Base-by-base conservation (phyloP, 2,329 filamentous ascomycete species). In the Neonectria ditissima region DNA sequence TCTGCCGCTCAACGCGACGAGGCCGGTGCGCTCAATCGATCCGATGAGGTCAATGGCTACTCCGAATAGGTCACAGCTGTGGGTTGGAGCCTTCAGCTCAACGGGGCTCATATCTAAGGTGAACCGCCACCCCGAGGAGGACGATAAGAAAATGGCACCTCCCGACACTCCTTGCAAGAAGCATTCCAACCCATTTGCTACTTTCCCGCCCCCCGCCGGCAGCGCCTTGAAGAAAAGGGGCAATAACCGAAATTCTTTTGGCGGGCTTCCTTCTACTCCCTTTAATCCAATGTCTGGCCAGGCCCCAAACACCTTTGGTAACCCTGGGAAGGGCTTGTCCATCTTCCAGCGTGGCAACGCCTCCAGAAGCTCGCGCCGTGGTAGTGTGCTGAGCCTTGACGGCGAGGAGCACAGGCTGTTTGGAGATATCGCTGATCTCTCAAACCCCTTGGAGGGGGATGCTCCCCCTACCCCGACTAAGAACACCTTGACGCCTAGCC, bases 81-180 rank as follows among this genome's bases (percentile, higher is more conserved):
- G 92, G 59, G 90, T 92, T 32, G 89, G 92, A 43, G 94, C 94
- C 7, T 97, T 97, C 79, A 94, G 93, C 84, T 98, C 96, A 1
- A 98, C 96, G 1, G 94, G 95, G 1, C 83, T 99, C 28, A 91
- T 99, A 57, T 97, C 96, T 11, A 99, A 99, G 81, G 92, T 97
- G 78, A 97, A 96, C 74, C 90, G 92, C 61, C 90, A 92, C 76
- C 87, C 90, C 0, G 93, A 97, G 69, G 87, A 93, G 55, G 86
- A 83, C 80, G 82, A 74, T 79, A 81, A 85, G 78, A 89, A 91
- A 75, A 82, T 87, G 73, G 86, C 87, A 30, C 94, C 97, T 84
- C 95, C 96, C 1, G 96, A 98, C 75, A 99, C 96, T 1, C 96
- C 96, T 1, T 98, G 96, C 80, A 99, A 98, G 82, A 94, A 96